phyloP scores from a whole-genome alignment of 306 rosid species.

The Quercus rubra region DNA sequence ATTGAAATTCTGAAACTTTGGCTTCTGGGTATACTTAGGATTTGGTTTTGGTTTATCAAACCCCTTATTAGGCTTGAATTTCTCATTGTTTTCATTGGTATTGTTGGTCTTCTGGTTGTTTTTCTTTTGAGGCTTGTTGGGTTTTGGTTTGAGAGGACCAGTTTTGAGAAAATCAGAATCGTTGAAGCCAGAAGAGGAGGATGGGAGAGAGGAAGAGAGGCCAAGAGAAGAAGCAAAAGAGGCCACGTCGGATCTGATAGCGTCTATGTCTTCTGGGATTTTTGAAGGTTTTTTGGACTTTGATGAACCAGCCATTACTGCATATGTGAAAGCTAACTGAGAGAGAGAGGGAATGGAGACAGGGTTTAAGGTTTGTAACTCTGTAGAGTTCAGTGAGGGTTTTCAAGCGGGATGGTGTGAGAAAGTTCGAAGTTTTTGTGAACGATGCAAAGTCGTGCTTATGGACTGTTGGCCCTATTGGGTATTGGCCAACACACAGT shows the following conservation, averaged over 20 bases:
- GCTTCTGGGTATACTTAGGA: slow-evolving; percentile 12
- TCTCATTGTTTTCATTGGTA: not conserved
- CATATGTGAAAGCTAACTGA: not conserved
- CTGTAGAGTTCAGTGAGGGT: not conserved
- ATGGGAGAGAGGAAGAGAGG: slow-evolving; percentile 48
- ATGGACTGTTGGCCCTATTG: not conserved
- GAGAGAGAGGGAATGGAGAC: not conserved
- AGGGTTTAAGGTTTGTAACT: not conserved
- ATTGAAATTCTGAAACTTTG: not conserved
- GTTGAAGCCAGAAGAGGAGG: slow-evolving; percentile 68
- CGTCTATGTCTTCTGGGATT: slow-evolving; percentile 43
- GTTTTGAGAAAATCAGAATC: slow-evolving; percentile 81
- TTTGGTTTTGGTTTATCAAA: slow-evolving; percentile 11
- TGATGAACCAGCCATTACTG: slow-evolving; percentile 55
- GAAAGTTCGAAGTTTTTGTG: not conserved
- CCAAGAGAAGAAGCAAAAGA: slow-evolving; percentile 86
- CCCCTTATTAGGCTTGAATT: not conserved
- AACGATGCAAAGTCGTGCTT: not conserved
- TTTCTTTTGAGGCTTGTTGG: slow-evolving; percentile 30
- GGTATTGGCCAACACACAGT: no score
- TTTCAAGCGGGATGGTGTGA: not conserved
- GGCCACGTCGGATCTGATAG: slow-evolving; percentile 64
- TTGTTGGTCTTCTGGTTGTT: slow-evolving; percentile 5
- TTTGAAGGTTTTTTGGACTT: slow-evolving; percentile 37
- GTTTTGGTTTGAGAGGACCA: slow-evolving; percentile 27